These are phyloP conservation scores for Rosa persica DNA, from an alignment of 306 rosid genomes.

Conservation along the genomic window DNA sequence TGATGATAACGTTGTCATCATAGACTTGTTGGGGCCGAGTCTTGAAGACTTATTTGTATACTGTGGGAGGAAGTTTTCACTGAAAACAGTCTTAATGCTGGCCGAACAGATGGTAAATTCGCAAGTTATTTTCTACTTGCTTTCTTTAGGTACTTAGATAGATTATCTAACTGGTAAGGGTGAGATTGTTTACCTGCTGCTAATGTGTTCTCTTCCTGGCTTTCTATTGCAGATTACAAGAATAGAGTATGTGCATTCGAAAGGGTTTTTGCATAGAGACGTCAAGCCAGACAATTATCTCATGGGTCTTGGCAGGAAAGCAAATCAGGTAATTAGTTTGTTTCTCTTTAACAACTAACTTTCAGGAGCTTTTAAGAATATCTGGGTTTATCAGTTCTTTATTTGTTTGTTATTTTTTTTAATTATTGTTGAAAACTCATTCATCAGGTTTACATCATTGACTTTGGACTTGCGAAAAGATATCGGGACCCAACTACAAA, in stretches of 20 bases:
- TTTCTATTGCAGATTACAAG: slow-evolving; percentile 47
- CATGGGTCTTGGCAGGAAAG: slow-evolving; percentile 89
- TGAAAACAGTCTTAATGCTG: slow-evolving; percentile 39
- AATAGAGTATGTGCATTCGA: slow-evolving; percentile 64
- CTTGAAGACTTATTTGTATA: slow-evolving; percentile 39
- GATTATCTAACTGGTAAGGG: neutral
- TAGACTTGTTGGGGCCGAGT: slow-evolving; percentile 41
- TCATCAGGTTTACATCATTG: slow-evolving; percentile 68
- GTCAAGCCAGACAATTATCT: slow-evolving; percentile 96
- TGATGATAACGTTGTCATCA: slow-evolving; percentile 37
- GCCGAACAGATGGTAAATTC: slow-evolving; percentile 41
- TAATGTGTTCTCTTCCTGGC: neutral
- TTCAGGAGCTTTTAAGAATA: neutral
- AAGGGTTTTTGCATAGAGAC: slow-evolving; percentile 85
- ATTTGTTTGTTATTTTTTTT: neutral
- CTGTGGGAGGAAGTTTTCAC: slow-evolving; percentile 38
- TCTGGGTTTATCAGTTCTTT: neutral
- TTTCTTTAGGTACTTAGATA: neutral
- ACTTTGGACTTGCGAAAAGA: slow-evolving; percentile 86
- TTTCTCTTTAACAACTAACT: neutral
- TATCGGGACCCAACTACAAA: slow-evolving; percentile 61
- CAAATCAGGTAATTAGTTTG: slow-evolving; percentile 71
- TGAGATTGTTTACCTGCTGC: neutral
- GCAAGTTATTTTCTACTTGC: neutral
- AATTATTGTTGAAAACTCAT: neutral